phyloP scores from a whole-genome alignment of 2,329 filamentous ascomycete species.

The Didymella lethalis region DNA sequence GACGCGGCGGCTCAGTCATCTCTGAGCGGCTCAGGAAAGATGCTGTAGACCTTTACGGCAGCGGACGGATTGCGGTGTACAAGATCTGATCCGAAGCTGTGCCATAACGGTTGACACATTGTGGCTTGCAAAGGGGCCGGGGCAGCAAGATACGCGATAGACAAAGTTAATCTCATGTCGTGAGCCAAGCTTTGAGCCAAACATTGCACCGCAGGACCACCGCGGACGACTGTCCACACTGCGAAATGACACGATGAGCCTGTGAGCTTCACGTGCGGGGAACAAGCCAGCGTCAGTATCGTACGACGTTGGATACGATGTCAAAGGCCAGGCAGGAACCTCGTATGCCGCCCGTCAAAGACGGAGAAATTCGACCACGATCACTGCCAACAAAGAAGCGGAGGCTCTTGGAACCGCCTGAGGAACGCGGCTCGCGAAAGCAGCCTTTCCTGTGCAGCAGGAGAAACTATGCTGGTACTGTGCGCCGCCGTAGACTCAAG shows the following conservation, averaged over 20 bases:
- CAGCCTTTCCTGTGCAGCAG: conserved; percentile 11
- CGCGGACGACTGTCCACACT: not conserved
- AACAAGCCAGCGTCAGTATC: not conserved
- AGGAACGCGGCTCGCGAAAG: conserved; percentile 13
- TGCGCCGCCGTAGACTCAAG: conserved; percentile 6
- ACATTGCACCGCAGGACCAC: not conserved
- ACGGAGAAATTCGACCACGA: conserved; percentile 1
- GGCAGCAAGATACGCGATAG: conserved; percentile 1
- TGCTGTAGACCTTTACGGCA: not conserved
- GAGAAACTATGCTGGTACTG: conserved; percentile 8
- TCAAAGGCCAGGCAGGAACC: not conserved
- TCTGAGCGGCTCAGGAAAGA: not conserved
- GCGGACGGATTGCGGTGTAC: not conserved
- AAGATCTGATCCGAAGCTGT: conserved; percentile 1
- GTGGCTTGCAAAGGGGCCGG: conserved; percentile 6
- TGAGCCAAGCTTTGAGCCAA: conserved; percentile 3
- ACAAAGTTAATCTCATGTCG: not conserved
- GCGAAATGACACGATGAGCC: not conserved
- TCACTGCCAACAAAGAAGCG: conserved; percentile 3
- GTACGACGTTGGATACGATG: not conserved
- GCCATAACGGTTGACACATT: conserved; percentile 8
- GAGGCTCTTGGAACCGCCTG: conserved; percentile 3
- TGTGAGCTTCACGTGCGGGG: not conserved
- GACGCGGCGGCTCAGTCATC: not conserved
- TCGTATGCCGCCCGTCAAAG: not conserved